Percentiles rank a stretch among this genome's conserved stretches.
Conservation (phyloP, 495 filamentous ascomycete species). For the Wilcoxina mikolae region DNA sequence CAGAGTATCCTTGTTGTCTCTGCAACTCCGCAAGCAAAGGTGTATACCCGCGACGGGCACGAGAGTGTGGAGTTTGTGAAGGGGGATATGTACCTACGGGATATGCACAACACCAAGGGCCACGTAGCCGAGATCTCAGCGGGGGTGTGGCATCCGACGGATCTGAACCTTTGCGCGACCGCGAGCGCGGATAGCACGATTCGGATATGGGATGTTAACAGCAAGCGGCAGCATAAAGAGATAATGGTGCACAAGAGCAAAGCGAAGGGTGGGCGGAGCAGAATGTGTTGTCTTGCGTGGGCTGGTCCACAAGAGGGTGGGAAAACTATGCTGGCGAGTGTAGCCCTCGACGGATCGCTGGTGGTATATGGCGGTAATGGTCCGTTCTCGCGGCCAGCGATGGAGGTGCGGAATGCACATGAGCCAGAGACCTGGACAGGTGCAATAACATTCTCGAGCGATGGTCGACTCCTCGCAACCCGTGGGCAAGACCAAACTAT, state of each 20-base stretch:
- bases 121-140: slow-evolving; percentile 80
- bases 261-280: slow-evolving; percentile 70
- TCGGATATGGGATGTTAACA: slow-evolving; percentile 90
- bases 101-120: slow-evolving; percentile 93
- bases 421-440: slow-evolving; percentile 76
- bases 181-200: slow-evolving; percentile 87
- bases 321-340: slow-evolving; percentile 63
- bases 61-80: slow-evolving; percentile 75
- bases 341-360: slow-evolving; percentile 77
- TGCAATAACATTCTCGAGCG: slow-evolving; percentile 77
- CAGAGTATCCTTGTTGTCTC: slow-evolving; percentile 71
- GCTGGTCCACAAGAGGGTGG: slow-evolving; percentile 55
- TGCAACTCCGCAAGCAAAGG: slow-evolving; percentile 74
- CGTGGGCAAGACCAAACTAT: slow-evolving; percentile 70
- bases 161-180: slow-evolving; percentile 69
- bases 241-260: slow-evolving; percentile 90
- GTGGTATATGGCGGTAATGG: slow-evolving; percentile 88
- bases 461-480: slow-evolving; percentile 78
- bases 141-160: slow-evolving; percentile 75
- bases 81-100: slow-evolving; percentile 93
- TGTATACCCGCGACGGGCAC: slow-evolving; percentile 79
- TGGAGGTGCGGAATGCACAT: slow-evolving; percentile 76
- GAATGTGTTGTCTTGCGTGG: slow-evolving; percentile 90
- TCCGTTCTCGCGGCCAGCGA: slow-evolving; percentile 70
- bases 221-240: slow-evolving; percentile 71